phyloP scores from a whole-genome alignment of 352 stramenopile genomes.

The Halophytophthora batemanensis region DNA sequence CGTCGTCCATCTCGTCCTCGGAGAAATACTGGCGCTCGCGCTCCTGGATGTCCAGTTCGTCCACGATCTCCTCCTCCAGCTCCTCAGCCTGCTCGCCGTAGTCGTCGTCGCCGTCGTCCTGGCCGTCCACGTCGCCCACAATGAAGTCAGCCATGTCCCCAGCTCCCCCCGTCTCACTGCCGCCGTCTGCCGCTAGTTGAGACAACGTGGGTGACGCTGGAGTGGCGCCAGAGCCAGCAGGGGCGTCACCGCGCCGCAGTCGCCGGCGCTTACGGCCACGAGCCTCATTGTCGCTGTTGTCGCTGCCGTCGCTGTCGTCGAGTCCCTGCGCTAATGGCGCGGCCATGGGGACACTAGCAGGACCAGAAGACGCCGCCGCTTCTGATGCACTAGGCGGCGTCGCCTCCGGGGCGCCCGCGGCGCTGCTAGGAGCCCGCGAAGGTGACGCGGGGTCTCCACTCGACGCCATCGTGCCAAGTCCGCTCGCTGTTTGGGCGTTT shows the following conservation, averaged over 20 bases:
- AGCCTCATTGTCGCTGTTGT: constrained; percentile 30
- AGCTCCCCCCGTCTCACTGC: constrained; percentile 11
- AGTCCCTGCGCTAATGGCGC: constrained; percentile 13
- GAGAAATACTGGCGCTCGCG: constrained; percentile 74
- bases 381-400: background rate
- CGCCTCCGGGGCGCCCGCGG: background rate
- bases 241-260: constrained; percentile 28
- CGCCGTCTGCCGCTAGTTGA: constrained; percentile 8
- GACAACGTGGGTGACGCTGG: constrained; percentile 11
- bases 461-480: background rate
- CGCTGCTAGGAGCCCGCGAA: constrained; percentile 14
- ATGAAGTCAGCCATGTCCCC: constrained; percentile 27
- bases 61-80: constrained; percentile 62
- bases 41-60: constrained; percentile 69
- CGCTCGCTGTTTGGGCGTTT: background rate
- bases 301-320: constrained; percentile 23
- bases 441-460: background rate
- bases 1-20: constrained; percentile 84
- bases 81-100: constrained; percentile 60
- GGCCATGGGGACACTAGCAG: background rate
- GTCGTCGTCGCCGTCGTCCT: constrained; percentile 38
- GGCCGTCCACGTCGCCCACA: constrained; percentile 27
- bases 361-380: constrained; percentile 6
- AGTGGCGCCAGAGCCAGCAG: constrained; percentile 1
- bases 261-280: constrained; percentile 47